Base-by-base conservation (phyloP, 768 basidiomycete species). In the Xerocomellus intermedius region DNA sequence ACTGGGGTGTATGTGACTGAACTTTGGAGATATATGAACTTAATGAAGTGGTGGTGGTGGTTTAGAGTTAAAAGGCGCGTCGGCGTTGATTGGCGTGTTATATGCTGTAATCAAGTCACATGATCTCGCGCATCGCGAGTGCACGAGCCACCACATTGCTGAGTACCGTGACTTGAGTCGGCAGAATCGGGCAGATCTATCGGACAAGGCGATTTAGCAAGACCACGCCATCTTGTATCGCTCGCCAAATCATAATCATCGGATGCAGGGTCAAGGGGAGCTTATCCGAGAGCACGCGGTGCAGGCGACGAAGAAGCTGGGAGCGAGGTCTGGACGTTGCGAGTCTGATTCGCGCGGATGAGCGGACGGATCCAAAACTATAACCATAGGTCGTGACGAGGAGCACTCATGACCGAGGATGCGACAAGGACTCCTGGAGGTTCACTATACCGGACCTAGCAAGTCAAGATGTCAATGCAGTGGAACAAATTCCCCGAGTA, bases 351-450 rank as follows among this genome's bases (percentile, higher is more conserved):
- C 77, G 89, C 9, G 82, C 85, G 5, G 87, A 90, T 36, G 88
- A 92, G 62, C 73, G 87, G 22, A 55, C 87, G 64, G 91, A 90
- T n/a, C n/a, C n/a, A n/a, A n/a, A n/a, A n/a, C n/a, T n/a, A n/a
- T n/a, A n/a, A n/a, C 30, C 19, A 19, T 21, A 19, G 8, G 19
- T 21, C 33, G 6, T 30, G n/a, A n/a, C n/a, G n/a, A 16, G 26
- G 38, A 21, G 16, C 21, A 16, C n/a, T 37, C 36, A 9, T 28
- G 33, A 46, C 16, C 8, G n/a, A 26, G 30, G 21, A 35, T 42
- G 42, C 14, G 54, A 43, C 41, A 33, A 42, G 42, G 37, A 8
- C 35, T 51, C n/a, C n/a, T n/a, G n/a, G n/a, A n/a, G 32, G 19
- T 46, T 63, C n/a, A 19, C 22, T 55, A 61, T 66, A 60, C 63